Conservation (phyloP, 2,329 filamentous ascomycete species). For the Daldinia sp. region DNA sequence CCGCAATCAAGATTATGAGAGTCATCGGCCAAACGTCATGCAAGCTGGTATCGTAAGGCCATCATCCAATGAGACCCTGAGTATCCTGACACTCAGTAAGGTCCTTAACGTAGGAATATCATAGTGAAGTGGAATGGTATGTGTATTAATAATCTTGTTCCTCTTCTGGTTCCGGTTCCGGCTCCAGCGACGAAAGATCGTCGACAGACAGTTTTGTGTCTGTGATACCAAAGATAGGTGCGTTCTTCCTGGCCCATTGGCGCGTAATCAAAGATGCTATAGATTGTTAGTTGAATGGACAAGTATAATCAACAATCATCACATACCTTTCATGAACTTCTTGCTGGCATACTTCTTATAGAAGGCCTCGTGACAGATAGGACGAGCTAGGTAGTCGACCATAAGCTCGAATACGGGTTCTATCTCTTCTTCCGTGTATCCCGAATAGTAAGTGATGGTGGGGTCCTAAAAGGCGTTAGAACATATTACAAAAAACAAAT, state of each 20-base stretch:
- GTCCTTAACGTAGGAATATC: constrained; percentile 45
- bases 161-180: not conserved
- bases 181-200: constrained; percentile 54
- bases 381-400: constrained; percentile 94
- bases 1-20: constrained; percentile 36
- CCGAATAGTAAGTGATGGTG: constrained; percentile 89
- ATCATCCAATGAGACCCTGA: constrained; percentile 50
- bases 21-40: constrained; percentile 46
- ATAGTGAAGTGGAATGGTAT: constrained; percentile 24
- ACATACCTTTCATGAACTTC: constrained; percentile 96
- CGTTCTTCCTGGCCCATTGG: constrained; percentile 91
- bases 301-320: constrained; percentile 44
- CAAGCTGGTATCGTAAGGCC: constrained; percentile 47
- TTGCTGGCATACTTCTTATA: constrained; percentile 99
- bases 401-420: constrained; percentile 92
- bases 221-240: constrained; percentile 65
- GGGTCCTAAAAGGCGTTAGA: constrained; percentile 71
- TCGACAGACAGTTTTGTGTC: constrained; percentile 65
- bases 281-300: constrained; percentile 43
- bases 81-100: constrained; percentile 49
- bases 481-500: constrained; percentile 20
- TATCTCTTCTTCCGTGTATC: constrained; percentile 93
- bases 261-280: constrained; percentile 90
- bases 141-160: constrained; percentile 21
- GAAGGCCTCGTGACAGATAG: constrained; percentile 94